Evolutionary conservation across 2,329 filamentous ascomycete genomes (phyloP).

Genomic region (Colletotrichum musae): DNA sequence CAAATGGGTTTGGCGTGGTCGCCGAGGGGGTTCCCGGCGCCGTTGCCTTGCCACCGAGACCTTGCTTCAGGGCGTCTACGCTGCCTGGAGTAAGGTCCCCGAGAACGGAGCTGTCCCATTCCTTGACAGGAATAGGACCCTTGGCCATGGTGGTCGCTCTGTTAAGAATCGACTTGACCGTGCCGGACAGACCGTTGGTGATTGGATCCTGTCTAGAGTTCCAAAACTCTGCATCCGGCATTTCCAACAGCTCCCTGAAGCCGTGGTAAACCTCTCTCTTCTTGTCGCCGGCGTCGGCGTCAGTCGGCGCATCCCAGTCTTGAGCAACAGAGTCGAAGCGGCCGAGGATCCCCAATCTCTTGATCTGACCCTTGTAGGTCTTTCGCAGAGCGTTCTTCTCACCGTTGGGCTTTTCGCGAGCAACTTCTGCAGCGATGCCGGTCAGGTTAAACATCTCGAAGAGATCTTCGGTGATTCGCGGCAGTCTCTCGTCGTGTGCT

Average conservation of each 20-base stretch:
- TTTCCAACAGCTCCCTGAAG: conserved; percentile 65
- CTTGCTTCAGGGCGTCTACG: conserved; percentile 55
- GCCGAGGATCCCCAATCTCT: conserved; percentile 72
- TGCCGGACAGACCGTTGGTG: conserved; percentile 64
- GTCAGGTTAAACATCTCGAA: conserved; percentile 71
- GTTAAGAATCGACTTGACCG: conserved; percentile 59
- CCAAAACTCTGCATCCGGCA: conserved; percentile 57
- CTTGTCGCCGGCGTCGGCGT: conserved; percentile 57
- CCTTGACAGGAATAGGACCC: conserved; percentile 67
- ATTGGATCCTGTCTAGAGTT: conserved; percentile 63
- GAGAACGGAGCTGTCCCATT: conserved; percentile 72
- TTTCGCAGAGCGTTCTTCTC: conserved; percentile 78
- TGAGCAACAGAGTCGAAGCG: conserved; percentile 71
- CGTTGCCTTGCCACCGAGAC: conserved; percentile 62
- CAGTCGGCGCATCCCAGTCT: conserved; percentile 60
- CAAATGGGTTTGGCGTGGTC: conserved; percentile 45
- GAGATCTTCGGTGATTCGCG: conserved; percentile 68
- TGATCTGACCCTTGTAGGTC: conserved; percentile 79
- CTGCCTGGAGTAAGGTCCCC: conserved; percentile 66
- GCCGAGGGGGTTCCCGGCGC: conserved; percentile 67
- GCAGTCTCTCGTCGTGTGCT: conserved; percentile 65
- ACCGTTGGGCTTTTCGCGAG: conserved; percentile 74
- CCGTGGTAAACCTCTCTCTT: conserved; percentile 66
- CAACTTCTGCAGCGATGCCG: conserved; percentile 72
- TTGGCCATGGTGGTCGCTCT: conserved; percentile 71